Evolutionary conservation across 768 basidiomycete genomes (phyloP).

Genomic region (Russula earlei): DNA sequence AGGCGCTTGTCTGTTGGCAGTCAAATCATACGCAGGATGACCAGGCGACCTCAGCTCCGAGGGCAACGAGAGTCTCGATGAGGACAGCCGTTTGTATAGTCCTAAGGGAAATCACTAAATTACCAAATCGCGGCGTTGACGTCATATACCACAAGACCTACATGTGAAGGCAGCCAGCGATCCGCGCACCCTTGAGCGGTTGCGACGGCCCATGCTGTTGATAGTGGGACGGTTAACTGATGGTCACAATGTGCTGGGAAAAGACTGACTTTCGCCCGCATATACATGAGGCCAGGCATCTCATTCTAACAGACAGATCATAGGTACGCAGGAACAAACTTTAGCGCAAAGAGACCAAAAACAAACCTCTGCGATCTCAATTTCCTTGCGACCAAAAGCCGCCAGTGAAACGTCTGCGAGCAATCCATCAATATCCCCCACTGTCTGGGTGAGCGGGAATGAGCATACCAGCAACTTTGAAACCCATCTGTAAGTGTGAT

Average conservation of each 20-base stretch:
- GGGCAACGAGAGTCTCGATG: slow-evolving; percentile 91
- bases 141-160: slow-evolving; percentile 24
- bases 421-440: slow-evolving; percentile 10
- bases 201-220: slow-evolving; percentile 64
- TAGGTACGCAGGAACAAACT: slow-evolving; percentile 14
- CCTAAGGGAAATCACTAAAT: slow-evolving; percentile 37
- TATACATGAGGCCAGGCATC: slow-evolving; percentile 93
- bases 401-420: slow-evolving; percentile 84
- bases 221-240: slow-evolving; percentile 18
- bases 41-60: slow-evolving; percentile 98
- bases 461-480: slow-evolving; percentile 77
- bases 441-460: neutral
- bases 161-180: slow-evolving; percentile 98
- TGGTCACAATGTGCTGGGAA: slow-evolving; percentile 2
- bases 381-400: slow-evolving; percentile 99
- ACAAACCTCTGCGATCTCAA: slow-evolving; percentile 93
- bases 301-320: slow-evolving; percentile 48
- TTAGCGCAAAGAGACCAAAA: slow-evolving; percentile 7
- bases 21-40: slow-evolving; percentile 74
- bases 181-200: slow-evolving; percentile 90
- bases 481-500: slow-evolving; percentile 46
- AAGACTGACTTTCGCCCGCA: slow-evolving; percentile 66
- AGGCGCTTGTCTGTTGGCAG: neutral
- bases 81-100: slow-evolving; percentile 98
- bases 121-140: slow-evolving; percentile 1